Evolutionary conservation across 2,329 filamentous ascomycete genomes (phyloP).

Genomic region (Ophidiomyces ophidiicola): DNA sequence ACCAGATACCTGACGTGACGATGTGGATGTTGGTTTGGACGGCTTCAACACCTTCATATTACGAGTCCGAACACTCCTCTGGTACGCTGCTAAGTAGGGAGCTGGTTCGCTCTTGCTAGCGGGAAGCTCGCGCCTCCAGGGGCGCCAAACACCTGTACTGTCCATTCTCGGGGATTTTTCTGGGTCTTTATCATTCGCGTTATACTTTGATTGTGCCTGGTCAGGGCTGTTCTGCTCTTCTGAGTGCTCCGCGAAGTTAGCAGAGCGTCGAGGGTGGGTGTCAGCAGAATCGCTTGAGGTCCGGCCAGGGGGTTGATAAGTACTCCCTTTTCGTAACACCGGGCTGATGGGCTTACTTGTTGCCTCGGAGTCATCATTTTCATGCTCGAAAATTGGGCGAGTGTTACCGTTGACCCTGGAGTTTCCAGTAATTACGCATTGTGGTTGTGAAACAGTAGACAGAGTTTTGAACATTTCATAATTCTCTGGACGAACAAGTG

Average conservation of each 20-base stretch:
- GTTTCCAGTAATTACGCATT: slow-evolving; percentile 9
- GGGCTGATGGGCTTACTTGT: slow-evolving; percentile 10
- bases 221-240: slow-evolving; percentile 14
- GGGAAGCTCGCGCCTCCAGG: slow-evolving; percentile 48
- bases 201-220: slow-evolving; percentile 18
- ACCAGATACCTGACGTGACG: slow-evolving; percentile 12
- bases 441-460: slow-evolving; percentile 41
- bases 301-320: slow-evolving; percentile 20
- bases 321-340: slow-evolving; percentile 17
- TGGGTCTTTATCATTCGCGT: slow-evolving; percentile 21
- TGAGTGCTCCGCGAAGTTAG: slow-evolving; percentile 14
- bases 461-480: slow-evolving; percentile 69
- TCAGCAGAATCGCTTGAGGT: slow-evolving; percentile 20
- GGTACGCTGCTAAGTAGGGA: slow-evolving; percentile 46
- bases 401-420: slow-evolving; percentile 5
- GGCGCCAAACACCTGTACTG: slow-evolving; percentile 53
- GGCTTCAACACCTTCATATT: slow-evolving; percentile 88
- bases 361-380: slow-evolving; percentile 4
- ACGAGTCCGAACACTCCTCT: slow-evolving; percentile 49
- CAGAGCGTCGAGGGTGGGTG: slow-evolving; percentile 16
- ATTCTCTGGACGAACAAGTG: slow-evolving; percentile 84
- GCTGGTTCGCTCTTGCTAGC: slow-evolving; percentile 20
- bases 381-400: not conserved
- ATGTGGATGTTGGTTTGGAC: slow-evolving; percentile 44
- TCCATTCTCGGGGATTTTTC: slow-evolving; percentile 19